Conservation (phyloP, 2,329 filamentous ascomycete species). For the Trichoderma sp. region DNA sequence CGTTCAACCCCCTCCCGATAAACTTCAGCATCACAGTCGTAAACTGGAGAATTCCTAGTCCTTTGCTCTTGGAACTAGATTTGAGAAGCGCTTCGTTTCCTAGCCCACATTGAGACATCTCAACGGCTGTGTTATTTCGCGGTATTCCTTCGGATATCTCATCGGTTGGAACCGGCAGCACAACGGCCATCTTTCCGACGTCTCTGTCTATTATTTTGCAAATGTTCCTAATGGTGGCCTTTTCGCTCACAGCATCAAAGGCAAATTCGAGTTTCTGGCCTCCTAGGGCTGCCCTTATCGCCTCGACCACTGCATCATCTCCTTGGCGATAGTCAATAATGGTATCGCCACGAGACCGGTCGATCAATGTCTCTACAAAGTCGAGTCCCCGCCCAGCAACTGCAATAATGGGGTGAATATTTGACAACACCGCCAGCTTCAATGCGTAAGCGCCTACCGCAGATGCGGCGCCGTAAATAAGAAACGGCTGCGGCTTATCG, state of each 20-base stretch:
- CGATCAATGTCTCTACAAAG: conserved; percentile 26
- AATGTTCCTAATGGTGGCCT: neutral
- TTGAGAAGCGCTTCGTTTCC: neutral
- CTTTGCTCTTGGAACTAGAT: neutral
- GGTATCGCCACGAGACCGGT: conserved; percentile 28
- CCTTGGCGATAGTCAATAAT: conserved; percentile 30
- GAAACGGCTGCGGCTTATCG: conserved; percentile 20
- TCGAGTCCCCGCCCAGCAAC: conserved; percentile 48
- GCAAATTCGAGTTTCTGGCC: neutral
- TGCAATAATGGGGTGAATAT: conserved; percentile 60
- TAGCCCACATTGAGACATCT: neutral
- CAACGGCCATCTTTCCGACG: neutral
- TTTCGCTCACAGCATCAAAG: neutral
- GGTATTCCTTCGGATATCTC: neutral
- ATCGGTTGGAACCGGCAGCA: neutral
- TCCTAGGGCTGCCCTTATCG: neutral
- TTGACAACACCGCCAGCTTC: conserved; percentile 52
- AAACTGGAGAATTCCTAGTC: neutral
- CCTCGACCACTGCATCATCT: neutral
- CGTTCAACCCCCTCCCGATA: conserved; percentile 17
- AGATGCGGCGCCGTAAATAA: conserved; percentile 54
- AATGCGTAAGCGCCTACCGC: conserved; percentile 60
- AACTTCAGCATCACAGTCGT: conserved; percentile 1
- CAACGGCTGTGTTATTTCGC: neutral
- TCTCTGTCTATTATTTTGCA: neutral